phyloP scores from a whole-genome alignment of 306 rosid genomes.

The Canavalia ensiformis region DNA sequence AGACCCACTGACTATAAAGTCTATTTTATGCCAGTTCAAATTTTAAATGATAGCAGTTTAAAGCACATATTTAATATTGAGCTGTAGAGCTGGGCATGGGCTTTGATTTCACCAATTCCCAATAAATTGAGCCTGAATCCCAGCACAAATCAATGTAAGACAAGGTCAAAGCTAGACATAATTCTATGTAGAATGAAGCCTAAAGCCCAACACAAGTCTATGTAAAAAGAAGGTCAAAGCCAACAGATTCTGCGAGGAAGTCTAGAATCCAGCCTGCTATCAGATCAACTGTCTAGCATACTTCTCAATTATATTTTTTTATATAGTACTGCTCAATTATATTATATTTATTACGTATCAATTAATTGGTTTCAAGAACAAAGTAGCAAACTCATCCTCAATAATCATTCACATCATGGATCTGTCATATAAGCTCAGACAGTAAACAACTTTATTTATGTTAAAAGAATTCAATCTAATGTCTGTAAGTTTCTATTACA shows the following conservation, averaged over 20 bases:
- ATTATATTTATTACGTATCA: neutral
- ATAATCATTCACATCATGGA: conserved; percentile 20
- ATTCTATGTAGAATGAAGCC: neutral
- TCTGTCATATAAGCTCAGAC: conserved; percentile 29
- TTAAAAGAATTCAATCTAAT: conserved; percentile 17
- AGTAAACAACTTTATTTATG: neutral
- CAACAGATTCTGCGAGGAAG: neutral
- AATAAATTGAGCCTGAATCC: neutral
- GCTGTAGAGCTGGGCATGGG: neutral
- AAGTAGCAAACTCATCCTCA: conserved; percentile 24
- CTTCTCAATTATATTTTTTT: neutral
- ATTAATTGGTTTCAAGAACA: neutral
- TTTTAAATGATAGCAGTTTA: neutral
- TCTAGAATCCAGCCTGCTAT: neutral
- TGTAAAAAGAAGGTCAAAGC: neutral
- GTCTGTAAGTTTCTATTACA: conserved; percentile 29
- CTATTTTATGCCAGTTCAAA: conserved; percentile 8
- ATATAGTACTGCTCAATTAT: neutral
- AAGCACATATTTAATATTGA: conserved; percentile 21
- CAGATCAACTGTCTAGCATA: conserved; percentile 3
- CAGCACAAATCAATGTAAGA: neutral
- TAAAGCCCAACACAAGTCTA: neutral
- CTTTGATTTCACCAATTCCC: neutral
- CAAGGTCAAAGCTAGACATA: neutral
- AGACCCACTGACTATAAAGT: neutral